A percentile compares a stretch with the other conserved stretches of the same genome.
phyloP scores from a whole-genome alignment of 768 basidiomycete genomes.

The Lactifluus piperatus region DNA sequence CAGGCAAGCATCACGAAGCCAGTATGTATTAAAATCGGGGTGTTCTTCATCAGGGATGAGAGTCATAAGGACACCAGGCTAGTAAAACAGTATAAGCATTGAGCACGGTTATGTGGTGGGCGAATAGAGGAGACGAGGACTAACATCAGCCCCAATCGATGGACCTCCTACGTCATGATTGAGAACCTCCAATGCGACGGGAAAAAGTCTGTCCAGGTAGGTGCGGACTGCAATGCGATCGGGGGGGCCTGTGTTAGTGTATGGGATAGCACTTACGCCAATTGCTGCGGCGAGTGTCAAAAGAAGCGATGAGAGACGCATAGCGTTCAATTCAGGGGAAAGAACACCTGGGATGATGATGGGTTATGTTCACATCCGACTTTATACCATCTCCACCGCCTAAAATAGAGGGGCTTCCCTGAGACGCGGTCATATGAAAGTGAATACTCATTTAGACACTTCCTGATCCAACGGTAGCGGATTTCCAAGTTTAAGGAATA shows the following conservation, averaged over 20 bases:
- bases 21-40: constrained; percentile 4
- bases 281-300: background rate
- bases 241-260: background rate
- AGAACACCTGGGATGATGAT: background rate
- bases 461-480: background rate
- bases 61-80: constrained; percentile 9
- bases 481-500: too few relatives aligned
- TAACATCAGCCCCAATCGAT: constrained; percentile 5
- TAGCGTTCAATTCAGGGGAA: background rate
- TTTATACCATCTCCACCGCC: background rate
- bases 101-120: too few relatives aligned
- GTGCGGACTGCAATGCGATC: background rate
- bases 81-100: background rate
- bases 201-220: background rate
- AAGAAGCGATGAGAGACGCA: background rate
- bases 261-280: background rate
- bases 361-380: background rate
- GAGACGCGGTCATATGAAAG: background rate
- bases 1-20: constrained; percentile 9
- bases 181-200: constrained; percentile 3
- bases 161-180: background rate
- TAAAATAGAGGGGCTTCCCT: background rate
- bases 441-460: background rate
- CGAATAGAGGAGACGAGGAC: background rate
- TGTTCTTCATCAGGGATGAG: background rate